A percentile compares a stretch with the other conserved stretches of the same genome.
Evolutionary conservation across 805 yeast genomes (phyloP).

Genomic region (Candida xyloterini): DNA sequence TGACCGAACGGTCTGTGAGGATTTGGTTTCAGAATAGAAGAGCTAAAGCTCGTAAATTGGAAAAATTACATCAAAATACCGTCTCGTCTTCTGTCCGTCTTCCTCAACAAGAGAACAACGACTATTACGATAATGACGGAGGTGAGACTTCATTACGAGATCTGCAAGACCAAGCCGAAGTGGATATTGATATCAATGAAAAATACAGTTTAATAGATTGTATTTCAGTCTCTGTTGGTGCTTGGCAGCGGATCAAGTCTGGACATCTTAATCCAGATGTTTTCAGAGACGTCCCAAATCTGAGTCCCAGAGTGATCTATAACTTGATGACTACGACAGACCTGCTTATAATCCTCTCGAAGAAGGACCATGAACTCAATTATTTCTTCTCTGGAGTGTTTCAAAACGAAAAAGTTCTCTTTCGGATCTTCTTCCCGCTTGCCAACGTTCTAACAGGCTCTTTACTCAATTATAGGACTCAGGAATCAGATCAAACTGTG

Average conservation of each 20-base stretch:
- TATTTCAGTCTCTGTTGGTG: slow-evolving; percentile 66
- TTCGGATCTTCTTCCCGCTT: slow-evolving; percentile 70
- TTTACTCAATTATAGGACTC: slow-evolving; percentile 44
- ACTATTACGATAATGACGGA: neutral
- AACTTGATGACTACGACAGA: slow-evolving; percentile 67
- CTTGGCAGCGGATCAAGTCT: slow-evolving; percentile 75
- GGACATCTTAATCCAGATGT: slow-evolving; percentile 47
- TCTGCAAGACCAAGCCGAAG: slow-evolving; percentile 21
- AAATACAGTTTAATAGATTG: slow-evolving; percentile 67
- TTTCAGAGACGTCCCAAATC: slow-evolving; percentile 49
- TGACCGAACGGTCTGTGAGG: slow-evolving; percentile 85
- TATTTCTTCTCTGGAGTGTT: slow-evolving; percentile 76
- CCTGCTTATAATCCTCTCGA: slow-evolving; percentile 64
- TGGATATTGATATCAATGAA: slow-evolving; percentile 58
- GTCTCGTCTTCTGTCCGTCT: neutral
- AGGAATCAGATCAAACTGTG: slow-evolving; percentile 20
- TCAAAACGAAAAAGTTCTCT: slow-evolving; percentile 62
- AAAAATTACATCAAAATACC: slow-evolving; percentile 39
- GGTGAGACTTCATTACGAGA: slow-evolving; percentile 19
- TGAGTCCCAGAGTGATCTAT: slow-evolving; percentile 66
- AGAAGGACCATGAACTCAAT: slow-evolving; percentile 68
- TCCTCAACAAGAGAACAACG: neutral
- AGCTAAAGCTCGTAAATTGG: slow-evolving; percentile 70
- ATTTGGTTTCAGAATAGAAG: slow-evolving; percentile 93
- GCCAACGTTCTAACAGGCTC: slow-evolving; percentile 58